Evolutionary conservation across 2,329 filamentous ascomycete species (phyloP), one percentile per base, ranked within the genome.

Genomic region (Colletotrichum phormii): DNA sequence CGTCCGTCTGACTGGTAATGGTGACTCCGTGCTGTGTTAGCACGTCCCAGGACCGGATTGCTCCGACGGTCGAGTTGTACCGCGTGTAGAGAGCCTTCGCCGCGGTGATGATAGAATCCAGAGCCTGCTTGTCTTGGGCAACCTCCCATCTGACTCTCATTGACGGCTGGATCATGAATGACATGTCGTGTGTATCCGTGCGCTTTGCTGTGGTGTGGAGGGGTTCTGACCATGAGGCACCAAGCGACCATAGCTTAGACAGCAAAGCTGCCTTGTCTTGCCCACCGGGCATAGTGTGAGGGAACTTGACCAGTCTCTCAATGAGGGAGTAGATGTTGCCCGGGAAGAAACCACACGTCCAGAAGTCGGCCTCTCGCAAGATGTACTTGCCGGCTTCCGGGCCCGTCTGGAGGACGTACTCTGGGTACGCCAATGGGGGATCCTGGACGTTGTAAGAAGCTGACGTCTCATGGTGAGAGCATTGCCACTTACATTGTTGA

Each of bases 121-220:
- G 75, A 31, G 84, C 85, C 26, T 79, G 67, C 2, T 73, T 59
- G 54, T 86, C 82, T 0, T 81, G 80, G 0, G 82, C 81, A 6
- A 88, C 78, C 49, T 88, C 85, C 84, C 86, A 89, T 4, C 85
- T 81, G 15, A 84, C 83, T 49, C 84, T 85, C 64, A 87, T 79
- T 1, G 84, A 84, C 0, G 87, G 87, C 26, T 86, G 83, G 4
- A 89, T 85, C 75, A 89, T 88, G 74, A 89, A 89, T 0, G 85
- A 86, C 79, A 89, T 83, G 61, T 89, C 87, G 67, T 89, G 88
- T 0, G 87, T 89, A 66, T 88, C 86, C 4, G 81, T 87, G 5
- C 84, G 82, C 72, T 73, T 77, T 22, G 81, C 79, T 74, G 81
- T 79, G 37, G 68, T 26, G 74, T 82, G 82, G 0, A 86, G 75